Evolutionary conservation across 805 yeast species (phyloP).

Genomic region (Wickerhamia fluorescens): DNA sequence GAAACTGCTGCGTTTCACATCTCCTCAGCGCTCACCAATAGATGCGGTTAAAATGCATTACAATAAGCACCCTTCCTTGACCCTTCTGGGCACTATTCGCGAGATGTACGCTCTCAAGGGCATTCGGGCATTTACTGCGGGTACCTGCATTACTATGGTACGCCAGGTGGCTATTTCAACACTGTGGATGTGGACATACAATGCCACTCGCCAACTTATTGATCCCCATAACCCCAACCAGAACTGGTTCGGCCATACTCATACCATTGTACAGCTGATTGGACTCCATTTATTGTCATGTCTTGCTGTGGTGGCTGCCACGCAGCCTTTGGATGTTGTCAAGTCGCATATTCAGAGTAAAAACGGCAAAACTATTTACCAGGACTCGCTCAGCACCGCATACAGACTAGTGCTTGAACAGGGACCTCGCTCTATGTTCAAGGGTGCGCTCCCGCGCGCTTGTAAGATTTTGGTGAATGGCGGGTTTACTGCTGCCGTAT

Average conservation of each 20-base stretch:
- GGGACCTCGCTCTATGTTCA: constrained; percentile 26
- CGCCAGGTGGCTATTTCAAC: constrained; percentile 76
- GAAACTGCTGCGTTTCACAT: constrained; percentile 16
- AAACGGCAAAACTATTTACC: constrained; percentile 50
- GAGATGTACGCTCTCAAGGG: constrained; percentile 76
- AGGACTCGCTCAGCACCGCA: constrained; percentile 50
- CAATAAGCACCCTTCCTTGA: constrained; percentile 48
- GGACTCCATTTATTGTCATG: constrained; percentile 58
- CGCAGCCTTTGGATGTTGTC: constrained; percentile 83
- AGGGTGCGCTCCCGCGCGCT: constrained; percentile 51
- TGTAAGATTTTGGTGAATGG: constrained; percentile 67
- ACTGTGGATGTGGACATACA: constrained; percentile 79
- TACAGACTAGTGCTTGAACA: constrained; percentile 23
- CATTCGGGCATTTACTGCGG: constrained; percentile 69
- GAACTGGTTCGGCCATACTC: constrained; percentile 41
- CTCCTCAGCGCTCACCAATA: constrained; percentile 4
- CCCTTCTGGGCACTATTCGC: constrained; percentile 44
- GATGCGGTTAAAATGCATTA: constrained; percentile 25
- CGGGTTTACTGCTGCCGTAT: constrained; percentile 58
- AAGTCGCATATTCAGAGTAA: constrained; percentile 83
- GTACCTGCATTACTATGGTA: constrained; percentile 71
- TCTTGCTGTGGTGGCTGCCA: constrained; percentile 62
- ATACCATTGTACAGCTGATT: constrained; percentile 31
- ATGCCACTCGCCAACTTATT: constrained; percentile 63
- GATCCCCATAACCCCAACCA: constrained; percentile 42